These are phyloP conservation scores for Starmera pachycereana DNA, from an alignment of 805 yeast species.

Conservation along the genomic window DNA sequence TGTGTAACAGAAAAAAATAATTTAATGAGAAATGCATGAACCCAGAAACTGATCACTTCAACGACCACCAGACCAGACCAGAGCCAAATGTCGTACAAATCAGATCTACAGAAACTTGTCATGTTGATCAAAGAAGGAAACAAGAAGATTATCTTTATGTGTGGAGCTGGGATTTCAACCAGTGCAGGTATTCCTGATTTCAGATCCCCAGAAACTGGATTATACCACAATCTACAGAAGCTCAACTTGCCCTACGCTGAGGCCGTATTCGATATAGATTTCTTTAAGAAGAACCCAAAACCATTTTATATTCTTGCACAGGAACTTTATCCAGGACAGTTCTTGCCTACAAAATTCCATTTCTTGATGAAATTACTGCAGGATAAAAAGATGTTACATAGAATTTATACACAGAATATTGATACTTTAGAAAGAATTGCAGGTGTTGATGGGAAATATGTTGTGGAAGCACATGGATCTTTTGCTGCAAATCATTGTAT, in stretches of 20 bases:
- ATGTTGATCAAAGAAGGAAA: not conserved
- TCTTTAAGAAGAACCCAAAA: constrained; percentile 61
- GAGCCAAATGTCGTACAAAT: not conserved
- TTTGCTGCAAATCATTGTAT: constrained; percentile 82
- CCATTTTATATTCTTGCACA: constrained; percentile 80
- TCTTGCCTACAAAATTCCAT: constrained; percentile 77
- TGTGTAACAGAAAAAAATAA: too few relatives aligned
- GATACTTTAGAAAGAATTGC: constrained; percentile 86
- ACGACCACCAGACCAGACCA: too few relatives aligned
- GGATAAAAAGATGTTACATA: constrained; percentile 45
- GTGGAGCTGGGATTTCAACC: constrained; percentile 94
- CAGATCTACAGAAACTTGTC: not conserved
- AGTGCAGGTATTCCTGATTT: constrained; percentile 94
- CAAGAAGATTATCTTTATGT: constrained; percentile 50
- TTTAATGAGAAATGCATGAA: too few relatives aligned
- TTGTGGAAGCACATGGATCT: constrained; percentile 93
- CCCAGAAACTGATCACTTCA: too few relatives aligned
- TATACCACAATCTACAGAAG: constrained; percentile 69
- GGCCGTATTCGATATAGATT: constrained; percentile 89
- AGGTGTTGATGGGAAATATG: constrained; percentile 50
- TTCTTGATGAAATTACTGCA: constrained; percentile 57
- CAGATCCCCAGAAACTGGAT: constrained; percentile 81
- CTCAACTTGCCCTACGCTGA: constrained; percentile 84
- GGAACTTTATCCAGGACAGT: constrained; percentile 84
- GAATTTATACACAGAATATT: constrained; percentile 88